Conservation (phyloP, 495 filamentous ascomycete species). For the Hypoxylon intermedium region DNA sequence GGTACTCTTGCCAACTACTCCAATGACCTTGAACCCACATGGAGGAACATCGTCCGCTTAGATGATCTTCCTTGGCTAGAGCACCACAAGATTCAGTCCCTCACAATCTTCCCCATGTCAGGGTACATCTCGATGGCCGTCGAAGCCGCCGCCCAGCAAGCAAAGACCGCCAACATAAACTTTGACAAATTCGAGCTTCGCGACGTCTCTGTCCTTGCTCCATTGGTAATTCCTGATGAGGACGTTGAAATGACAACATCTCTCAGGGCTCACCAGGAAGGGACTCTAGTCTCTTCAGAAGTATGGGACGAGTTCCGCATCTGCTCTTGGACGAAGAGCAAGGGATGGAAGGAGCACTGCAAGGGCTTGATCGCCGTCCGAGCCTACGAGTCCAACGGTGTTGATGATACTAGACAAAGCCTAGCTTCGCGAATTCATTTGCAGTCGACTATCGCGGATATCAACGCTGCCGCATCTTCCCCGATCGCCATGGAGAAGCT, state of each 20-base stretch:
- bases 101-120: constrained; percentile 66
- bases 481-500: constrained; percentile 40
- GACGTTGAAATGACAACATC: constrained; percentile 55
- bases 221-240: constrained; percentile 57
- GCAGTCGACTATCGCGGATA: constrained; percentile 36
- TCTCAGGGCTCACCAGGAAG: constrained; percentile 50
- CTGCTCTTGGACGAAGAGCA: constrained; percentile 53
- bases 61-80: constrained; percentile 61
- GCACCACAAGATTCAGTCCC: constrained; percentile 58
- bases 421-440: constrained; percentile 40
- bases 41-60: constrained; percentile 60
- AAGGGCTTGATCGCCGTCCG: constrained; percentile 50
- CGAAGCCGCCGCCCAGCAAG: constrained; percentile 57
- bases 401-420: constrained; percentile 42
- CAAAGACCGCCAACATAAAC: constrained; percentile 30
- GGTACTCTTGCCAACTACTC: constrained; percentile 57
- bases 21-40: constrained; percentile 57
- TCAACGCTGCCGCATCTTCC: constrained; percentile 31
- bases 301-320: constrained; percentile 56
- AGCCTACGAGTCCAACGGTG: constrained; percentile 45
- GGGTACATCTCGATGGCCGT: constrained; percentile 64
- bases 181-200: constrained; percentile 55
- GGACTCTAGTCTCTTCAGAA: constrained; percentile 44
- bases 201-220: constrained; percentile 50
- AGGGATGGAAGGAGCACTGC: constrained; percentile 58